A percentile compares a stretch with the other conserved stretches of the same genome.
These are phyloP conservation scores for Tylopilus sp. DNA, from an alignment of 768 basidiomycete species.

Conservation along the genomic window DNA sequence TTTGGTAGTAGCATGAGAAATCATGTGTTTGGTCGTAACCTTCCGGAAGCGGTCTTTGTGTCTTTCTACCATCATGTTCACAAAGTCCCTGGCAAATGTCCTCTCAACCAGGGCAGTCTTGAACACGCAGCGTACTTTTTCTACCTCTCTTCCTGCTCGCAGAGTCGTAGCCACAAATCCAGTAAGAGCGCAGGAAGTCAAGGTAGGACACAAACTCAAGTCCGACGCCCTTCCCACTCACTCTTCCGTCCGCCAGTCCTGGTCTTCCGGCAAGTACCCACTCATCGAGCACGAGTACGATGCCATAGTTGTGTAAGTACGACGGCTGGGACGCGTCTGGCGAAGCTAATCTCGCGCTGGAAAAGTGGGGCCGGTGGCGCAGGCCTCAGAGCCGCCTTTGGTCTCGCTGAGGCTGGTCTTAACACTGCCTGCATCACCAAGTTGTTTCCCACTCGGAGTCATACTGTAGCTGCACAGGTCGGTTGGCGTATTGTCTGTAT, in stretches of 20 bases:
- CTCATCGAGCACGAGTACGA: constrained; percentile 99
- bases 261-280: constrained; percentile 88
- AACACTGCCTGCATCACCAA: constrained; percentile 99
- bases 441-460: constrained; percentile 96
- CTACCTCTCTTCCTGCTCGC: constrained; percentile 55
- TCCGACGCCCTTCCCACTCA: constrained; percentile 9
- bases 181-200: constrained; percentile 77
- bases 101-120: constrained; percentile 39
- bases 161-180: constrained; percentile 70
- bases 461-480: constrained; percentile 97
- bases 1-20: constrained; percentile 18
- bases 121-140: constrained; percentile 58
- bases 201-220: constrained; percentile 44
- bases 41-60: constrained; percentile 8
- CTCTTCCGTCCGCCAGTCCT: constrained; percentile 44
- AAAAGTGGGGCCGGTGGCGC: constrained; percentile 94
- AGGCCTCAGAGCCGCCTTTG: constrained; percentile 96
- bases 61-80: constrained; percentile 48
- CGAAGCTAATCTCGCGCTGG: constrained; percentile 11
- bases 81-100: constrained; percentile 49
- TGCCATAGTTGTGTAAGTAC: constrained; percentile 94
- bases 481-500: constrained; percentile 14
- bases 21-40: constrained; percentile 18
- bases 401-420: constrained; percentile 96
- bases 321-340: neutral